These are phyloP conservation scores for Zygotorulaspora florentina DNA, from an alignment of 805 yeast species.

Conservation along the genomic window DNA sequence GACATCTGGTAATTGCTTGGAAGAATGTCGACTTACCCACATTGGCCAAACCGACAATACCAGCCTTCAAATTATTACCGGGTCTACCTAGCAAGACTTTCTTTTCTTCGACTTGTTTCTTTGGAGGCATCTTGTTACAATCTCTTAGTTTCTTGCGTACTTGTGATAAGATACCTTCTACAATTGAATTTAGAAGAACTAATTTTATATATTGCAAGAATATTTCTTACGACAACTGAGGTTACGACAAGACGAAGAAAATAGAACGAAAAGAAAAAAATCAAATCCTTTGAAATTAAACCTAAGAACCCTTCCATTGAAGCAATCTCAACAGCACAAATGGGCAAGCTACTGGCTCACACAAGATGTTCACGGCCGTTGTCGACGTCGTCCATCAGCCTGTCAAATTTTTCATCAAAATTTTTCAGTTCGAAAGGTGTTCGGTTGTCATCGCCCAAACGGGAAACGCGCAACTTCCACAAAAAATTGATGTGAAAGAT, in stretches of 20 bases:
- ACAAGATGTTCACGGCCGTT: no score
- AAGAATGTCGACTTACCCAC: conserved; percentile 97
- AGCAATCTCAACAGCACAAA: background rate
- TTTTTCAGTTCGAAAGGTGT: background rate
- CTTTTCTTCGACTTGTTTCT: conserved; percentile 46
- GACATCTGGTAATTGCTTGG: conserved; percentile 92
- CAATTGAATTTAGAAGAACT: background rate
- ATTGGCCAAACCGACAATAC: conserved; percentile 92
- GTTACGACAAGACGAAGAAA: background rate
- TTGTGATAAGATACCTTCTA: background rate
- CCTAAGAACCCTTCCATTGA: background rate
- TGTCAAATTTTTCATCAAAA: conserved; percentile 1
- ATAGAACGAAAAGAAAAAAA: background rate
- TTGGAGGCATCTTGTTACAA: conserved; percentile 35
- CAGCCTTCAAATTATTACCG: conserved; percentile 68
- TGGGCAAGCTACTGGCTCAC: background rate
- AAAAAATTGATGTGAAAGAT: background rate
- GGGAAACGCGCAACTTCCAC: background rate
- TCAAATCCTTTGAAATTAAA: background rate
- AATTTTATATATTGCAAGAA: background rate
- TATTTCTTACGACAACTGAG: background rate
- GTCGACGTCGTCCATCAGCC: background rate
- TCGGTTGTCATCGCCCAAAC: conserved; percentile 1
- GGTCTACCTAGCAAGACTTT: conserved; percentile 82
- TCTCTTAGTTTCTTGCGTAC: background rate